phyloP scores from a whole-genome alignment of 2,329 filamentous ascomycete species.

The Beauveria sp. region DNA sequence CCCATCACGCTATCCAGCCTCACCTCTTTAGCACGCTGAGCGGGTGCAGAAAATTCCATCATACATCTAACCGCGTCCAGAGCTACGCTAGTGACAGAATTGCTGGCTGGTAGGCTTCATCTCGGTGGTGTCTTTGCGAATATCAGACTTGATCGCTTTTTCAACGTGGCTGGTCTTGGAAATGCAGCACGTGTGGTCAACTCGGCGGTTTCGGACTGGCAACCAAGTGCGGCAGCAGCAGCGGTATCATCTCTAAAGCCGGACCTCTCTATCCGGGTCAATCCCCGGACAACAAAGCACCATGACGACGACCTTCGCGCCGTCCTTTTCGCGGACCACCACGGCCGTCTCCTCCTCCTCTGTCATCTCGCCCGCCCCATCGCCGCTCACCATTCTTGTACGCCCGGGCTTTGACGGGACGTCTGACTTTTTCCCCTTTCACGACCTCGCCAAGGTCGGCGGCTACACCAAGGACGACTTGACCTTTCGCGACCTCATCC shows the following conservation, averaged over 20 bases:
- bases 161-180: neutral
- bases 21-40: neutral
- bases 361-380: slow-evolving; percentile 4
- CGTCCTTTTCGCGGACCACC: neutral
- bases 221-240: neutral
- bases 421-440: slow-evolving; percentile 30
- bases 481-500: slow-evolving; percentile 27
- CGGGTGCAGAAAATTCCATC: neutral
- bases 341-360: neutral
- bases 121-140: neutral
- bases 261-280: neutral
- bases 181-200: slow-evolving; percentile 8
- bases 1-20: neutral
- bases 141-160: neutral
- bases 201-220: neutral
- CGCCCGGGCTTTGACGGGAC: slow-evolving; percentile 24
- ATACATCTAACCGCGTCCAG: too few relatives aligned
- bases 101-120: neutral
- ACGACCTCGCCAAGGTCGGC: slow-evolving; percentile 26
- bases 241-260: neutral
- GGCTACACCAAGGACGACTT: slow-evolving; percentile 20
- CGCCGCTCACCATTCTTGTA: slow-evolving; percentile 23
- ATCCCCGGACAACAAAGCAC: slow-evolving; percentile 13
- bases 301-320: slow-evolving; percentile 7
- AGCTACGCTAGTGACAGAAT: neutral